phyloP scores from a whole-genome alignment of 805 yeast genomes.

The Komagataella phaffii region DNA sequence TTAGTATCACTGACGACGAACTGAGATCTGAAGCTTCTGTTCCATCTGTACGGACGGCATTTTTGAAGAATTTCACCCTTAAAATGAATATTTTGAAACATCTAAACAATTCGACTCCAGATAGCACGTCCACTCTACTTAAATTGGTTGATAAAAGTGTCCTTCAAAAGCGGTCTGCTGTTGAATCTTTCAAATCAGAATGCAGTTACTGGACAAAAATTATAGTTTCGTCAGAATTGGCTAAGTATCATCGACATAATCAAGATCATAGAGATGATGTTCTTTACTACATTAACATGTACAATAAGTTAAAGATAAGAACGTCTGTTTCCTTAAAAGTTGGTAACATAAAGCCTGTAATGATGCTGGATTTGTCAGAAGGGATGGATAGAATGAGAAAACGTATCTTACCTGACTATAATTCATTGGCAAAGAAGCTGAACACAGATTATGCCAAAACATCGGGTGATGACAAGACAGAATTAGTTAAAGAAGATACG shows the following conservation, averaged over 20 bases:
- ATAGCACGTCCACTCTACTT: background rate
- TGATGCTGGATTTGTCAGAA: conserved; percentile 56
- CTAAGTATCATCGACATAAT: conserved; percentile 34
- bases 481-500: background rate
- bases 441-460: background rate
- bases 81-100: background rate
- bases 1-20: background rate
- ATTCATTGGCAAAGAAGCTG: conserved; percentile 12
- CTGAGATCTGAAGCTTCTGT: background rate
- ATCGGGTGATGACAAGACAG: background rate
- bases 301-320: conserved; percentile 18
- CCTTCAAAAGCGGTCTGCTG: background rate
- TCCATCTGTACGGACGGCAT: background rate
- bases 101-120: background rate
- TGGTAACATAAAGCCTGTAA: conserved; percentile 13
- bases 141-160: background rate
- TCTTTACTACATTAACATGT: conserved; percentile 31
- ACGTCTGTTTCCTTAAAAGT: conserved; percentile 4
- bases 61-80: background rate
- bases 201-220: conserved; percentile 20
- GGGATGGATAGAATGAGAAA: conserved; percentile 56
- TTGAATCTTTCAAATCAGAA: conserved; percentile 14
- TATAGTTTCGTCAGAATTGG: conserved; percentile 30
- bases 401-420: conserved; percentile 39
- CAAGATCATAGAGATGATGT: conserved; percentile 59